Evolutionary conservation across 495 filamentous ascomycete genomes (phyloP), one percentile per base, ranked within the genome.

Genomic region (Thermothielavioides terrestris): DNA sequence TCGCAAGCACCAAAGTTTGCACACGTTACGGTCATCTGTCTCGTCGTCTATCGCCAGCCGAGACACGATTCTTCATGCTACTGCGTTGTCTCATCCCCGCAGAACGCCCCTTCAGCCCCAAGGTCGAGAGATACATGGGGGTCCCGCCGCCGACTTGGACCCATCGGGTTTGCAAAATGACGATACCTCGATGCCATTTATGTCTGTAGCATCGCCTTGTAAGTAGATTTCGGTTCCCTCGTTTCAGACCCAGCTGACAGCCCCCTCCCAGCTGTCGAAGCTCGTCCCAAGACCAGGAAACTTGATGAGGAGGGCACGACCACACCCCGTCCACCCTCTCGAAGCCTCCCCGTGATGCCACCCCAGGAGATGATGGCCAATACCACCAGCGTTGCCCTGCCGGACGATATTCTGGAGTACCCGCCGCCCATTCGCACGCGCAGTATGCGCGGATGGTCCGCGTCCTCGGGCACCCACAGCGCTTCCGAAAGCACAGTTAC

Each of bases 381-480:
- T 21, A 42, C 26, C 7, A 11, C 36, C 26, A 31, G 38, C 15
- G 10, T 25, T 8, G 15, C 20, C 28, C 18, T 35, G 6, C 18
- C 26, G 28, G 37, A 34, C 53, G 55, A 63, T 7, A 21, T 40
- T 14, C 36, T 32, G 10, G 36, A 45, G 35, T 58, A 53, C 38
- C 22, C 49, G 9, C 56, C 52, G 26, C 26, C 39, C 3, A 49
- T 53, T 20, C 58, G 54, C 21, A 61, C 57, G 18, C 66, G 66
- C 46, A 68, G 61, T 45, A 42, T 61, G 26, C 68, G 68, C 17
- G 63, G 60, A 9, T 69, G 58, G 61, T 74, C 71, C 12, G 49
- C 66, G 10, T 71, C 68, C 2, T 74, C 69, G 1, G 61, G 69
- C 10, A 70, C 69, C 1, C 62, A 56, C 25, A 64, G 61, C 21